Conservation (phyloP, 2,329 filamentous ascomycete genomes). For the Rachicladosporium sp. region DNA sequence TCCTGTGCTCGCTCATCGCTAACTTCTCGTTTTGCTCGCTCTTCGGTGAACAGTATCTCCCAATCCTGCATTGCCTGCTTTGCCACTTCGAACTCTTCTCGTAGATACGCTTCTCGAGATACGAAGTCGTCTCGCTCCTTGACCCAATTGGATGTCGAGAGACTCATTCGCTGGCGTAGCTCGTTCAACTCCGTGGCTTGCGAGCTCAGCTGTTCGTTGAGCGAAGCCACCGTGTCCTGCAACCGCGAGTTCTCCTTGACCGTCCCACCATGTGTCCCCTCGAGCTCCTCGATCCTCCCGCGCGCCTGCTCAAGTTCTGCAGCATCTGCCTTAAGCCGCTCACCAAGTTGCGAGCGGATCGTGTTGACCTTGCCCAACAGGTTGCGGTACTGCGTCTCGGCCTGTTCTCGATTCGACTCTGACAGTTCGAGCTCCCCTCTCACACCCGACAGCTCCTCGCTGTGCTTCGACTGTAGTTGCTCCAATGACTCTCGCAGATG, state of each 20-base stretch:
- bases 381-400: constrained; percentile 79
- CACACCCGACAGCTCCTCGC: constrained; percentile 40
- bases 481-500: constrained; percentile 73
- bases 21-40: constrained; percentile 79
- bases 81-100: constrained; percentile 80
- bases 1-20: constrained; percentile 68
- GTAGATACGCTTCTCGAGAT: constrained; percentile 60
- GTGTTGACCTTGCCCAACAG: constrained; percentile 82
- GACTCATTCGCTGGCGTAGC: constrained; percentile 67
- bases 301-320: constrained; percentile 79
- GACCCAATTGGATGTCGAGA: constrained; percentile 89
- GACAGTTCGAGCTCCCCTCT: constrained; percentile 39
- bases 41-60: constrained; percentile 96
- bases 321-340: constrained; percentile 77
- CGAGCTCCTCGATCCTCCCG: constrained; percentile 51
- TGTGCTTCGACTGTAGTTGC: constrained; percentile 61
- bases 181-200: constrained; percentile 64
- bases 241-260: constrained; percentile 36
- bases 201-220: constrained; percentile 58
- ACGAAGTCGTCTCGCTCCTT: constrained; percentile 83
- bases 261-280: constrained; percentile 15
- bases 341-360: constrained; percentile 81
- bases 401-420: constrained; percentile 47
- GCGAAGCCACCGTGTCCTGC: constrained; percentile 49
- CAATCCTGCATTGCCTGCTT: constrained; percentile 96